Evolutionary conservation across 169 alveolate species (phyloP).

Genomic region (Perkinsus chesapeaki): DNA sequence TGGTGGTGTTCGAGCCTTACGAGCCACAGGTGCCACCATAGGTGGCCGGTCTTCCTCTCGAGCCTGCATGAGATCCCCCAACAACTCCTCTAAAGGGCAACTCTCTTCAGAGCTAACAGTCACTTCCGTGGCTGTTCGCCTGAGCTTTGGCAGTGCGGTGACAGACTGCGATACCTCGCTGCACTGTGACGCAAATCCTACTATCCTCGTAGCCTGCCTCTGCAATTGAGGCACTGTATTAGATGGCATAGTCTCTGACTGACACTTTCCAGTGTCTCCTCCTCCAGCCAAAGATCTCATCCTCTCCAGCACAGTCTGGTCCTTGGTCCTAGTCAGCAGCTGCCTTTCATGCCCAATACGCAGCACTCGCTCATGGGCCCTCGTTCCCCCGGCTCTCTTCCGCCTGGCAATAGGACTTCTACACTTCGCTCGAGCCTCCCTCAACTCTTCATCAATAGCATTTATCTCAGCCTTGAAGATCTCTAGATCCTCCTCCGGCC

Average conservation of each 20-base stretch:
- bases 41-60: background rate
- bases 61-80: background rate
- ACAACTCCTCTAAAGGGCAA: background rate
- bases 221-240: background rate
- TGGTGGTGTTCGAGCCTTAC: background rate
- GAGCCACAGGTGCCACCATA: background rate
- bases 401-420: background rate
- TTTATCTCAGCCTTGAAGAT: background rate
- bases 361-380: background rate
- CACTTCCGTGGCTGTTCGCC: background rate
- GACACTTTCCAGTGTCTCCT: background rate
- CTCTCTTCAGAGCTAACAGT: background rate
- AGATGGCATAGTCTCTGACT: background rate
- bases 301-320: background rate
- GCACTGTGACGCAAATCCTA: background rate
- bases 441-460: background rate
- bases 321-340: background rate
- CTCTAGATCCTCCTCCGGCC: background rate
- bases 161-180: background rate
- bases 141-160: background rate
- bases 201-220: background rate
- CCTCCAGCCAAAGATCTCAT: background rate
- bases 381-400: background rate
- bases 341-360: background rate
- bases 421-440: background rate